Conservation (phyloP, 257 asterid species). For the Coffea eugenioides region DNA sequence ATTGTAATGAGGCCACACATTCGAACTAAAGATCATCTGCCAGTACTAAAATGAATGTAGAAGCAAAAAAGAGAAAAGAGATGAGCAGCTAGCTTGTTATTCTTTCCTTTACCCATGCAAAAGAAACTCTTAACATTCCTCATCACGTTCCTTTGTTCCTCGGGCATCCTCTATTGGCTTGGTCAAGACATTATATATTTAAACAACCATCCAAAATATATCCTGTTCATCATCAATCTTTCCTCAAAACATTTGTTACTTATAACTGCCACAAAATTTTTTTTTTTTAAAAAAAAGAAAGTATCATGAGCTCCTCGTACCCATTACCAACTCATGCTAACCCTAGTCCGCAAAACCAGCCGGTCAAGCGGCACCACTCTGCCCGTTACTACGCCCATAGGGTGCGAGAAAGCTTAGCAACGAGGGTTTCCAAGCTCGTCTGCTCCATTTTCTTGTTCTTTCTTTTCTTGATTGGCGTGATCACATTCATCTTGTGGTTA, state of each 20-base stretch:
- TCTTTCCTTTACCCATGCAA: conserved; percentile 43
- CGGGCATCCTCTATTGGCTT: background rate
- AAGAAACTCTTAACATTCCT: conserved; percentile 12
- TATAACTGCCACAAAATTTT: background rate
- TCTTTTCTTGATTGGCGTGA: conserved; percentile 59
- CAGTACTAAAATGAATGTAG: background rate
- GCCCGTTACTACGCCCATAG: conserved; percentile 80
- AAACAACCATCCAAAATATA: background rate
- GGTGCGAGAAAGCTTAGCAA: conserved; percentile 72
- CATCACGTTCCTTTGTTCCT: conserved; percentile 9
- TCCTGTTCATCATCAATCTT: conserved; percentile 9
- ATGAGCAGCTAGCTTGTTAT: conserved; percentile 15
- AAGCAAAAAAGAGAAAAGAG: background rate
- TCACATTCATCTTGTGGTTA: conserved; percentile 80
- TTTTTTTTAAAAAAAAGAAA: too few species aligned
- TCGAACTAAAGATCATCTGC: background rate
- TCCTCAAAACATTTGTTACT: background rate
- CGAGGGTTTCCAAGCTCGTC: conserved; percentile 64
- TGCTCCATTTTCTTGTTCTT: conserved; percentile 61
- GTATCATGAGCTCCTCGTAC: conserved; percentile 29
- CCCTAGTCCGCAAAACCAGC: conserved; percentile 25
- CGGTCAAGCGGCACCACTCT: conserved; percentile 59
- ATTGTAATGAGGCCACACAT: background rate
- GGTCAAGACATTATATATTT: background rate
- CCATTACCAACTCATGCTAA: conserved; percentile 36